A percentile compares a stretch with the other conserved stretches of the same genome.
Conservation (phyloP, 768 basidiomycete species). For the Xanthoconium stramineum region DNA sequence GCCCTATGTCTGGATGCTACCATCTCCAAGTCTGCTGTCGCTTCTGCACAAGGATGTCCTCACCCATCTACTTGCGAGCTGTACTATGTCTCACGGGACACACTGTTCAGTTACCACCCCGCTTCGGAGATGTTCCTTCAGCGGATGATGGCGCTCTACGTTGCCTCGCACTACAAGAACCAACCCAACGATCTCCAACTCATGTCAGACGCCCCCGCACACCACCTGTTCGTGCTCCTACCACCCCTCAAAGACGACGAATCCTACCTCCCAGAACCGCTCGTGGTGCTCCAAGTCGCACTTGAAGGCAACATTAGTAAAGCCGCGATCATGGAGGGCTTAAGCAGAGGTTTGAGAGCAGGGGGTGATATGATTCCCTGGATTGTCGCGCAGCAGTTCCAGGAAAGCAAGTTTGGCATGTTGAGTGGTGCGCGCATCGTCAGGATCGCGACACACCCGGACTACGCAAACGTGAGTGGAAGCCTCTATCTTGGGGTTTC, state of each 20-base stretch:
- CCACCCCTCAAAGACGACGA: conserved; percentile 91
- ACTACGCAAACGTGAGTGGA: conserved; percentile 77
- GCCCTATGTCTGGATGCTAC: conserved; percentile 91
- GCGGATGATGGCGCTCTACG: conserved; percentile 97
- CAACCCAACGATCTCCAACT: conserved; percentile 99
- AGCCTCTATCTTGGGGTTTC: background rate
- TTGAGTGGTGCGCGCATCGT: conserved; percentile 91
- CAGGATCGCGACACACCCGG: conserved; percentile 92
- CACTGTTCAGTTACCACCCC: conserved; percentile 94
- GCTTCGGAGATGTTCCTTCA: conserved; percentile 98
- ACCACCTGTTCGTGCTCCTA: conserved; percentile 92
- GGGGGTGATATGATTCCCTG: conserved; percentile 99
- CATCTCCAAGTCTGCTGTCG: conserved; percentile 40
- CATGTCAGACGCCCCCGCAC: conserved; percentile 94
- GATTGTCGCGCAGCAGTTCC: conserved; percentile 92
- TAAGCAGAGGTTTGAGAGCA: conserved; percentile 78
- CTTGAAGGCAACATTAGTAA: conserved; percentile 91
- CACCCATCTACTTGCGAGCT: conserved; percentile 93
- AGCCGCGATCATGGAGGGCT: conserved; percentile 78
- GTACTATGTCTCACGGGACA: conserved; percentile 94
- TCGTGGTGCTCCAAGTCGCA: conserved; percentile 95
- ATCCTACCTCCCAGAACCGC: conserved; percentile 87
- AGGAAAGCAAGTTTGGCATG: conserved; percentile 90
- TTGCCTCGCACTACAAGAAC: conserved; percentile 98
- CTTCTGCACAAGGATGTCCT: conserved; percentile 71